Percentiles rank a stretch among this genome's conserved stretches.
These are phyloP conservation scores for Malania oleifera DNA, from an alignment of 164 flowering plant species.

Conservation along the genomic window DNA sequence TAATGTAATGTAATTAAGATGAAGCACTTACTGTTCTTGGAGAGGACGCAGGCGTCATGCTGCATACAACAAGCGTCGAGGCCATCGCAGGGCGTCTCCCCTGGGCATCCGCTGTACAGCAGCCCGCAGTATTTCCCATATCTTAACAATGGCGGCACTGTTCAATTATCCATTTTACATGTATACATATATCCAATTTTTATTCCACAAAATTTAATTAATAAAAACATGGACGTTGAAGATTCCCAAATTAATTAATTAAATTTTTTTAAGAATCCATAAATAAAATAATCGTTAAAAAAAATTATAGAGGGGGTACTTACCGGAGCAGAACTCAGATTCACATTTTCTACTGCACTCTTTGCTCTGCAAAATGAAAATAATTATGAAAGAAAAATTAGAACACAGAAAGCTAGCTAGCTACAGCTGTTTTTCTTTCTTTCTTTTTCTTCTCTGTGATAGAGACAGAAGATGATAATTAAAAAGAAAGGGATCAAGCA, in stretches of 20 bases:
- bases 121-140: constrained; percentile 99
- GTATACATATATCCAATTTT: no score
- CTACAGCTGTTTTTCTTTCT: no score
- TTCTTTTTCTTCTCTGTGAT: no score
- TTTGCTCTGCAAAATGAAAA: constrained; percentile 32
- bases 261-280: neutral
- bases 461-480: neutral
- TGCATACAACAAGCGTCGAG: constrained; percentile 86
- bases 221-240: neutral
- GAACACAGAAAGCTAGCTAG: no score
- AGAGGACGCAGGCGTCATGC: constrained; percentile 77
- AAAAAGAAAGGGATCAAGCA: neutral
- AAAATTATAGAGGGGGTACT: neutral
- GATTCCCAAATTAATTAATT: neutral
- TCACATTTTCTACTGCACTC: constrained; percentile 84
- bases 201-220: neutral
- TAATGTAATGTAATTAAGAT: neutral
- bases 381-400: no score
- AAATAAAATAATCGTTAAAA: neutral
- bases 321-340: constrained; percentile 80
- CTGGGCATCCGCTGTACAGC: constrained; percentile 85
- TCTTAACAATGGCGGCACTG: constrained; percentile 88
- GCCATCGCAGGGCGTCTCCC: constrained; percentile 90
- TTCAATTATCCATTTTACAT: no score
- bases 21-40: constrained; percentile 50